These are phyloP conservation scores for Nymphaea colorata DNA, from an alignment of 164 flowering plant species.

Conservation along the genomic window DNA sequence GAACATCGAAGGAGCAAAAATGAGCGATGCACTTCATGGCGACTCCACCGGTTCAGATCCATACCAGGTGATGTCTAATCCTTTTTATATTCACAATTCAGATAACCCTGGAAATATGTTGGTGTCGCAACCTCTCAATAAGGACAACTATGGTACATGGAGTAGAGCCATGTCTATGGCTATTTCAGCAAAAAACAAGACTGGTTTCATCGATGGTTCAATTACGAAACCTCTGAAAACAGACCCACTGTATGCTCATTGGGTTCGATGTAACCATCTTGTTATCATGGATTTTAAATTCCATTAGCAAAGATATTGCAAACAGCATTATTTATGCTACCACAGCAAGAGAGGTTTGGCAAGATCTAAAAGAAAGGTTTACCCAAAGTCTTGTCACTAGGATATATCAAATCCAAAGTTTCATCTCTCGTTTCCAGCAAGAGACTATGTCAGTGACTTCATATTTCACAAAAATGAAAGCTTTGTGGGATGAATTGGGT, in stretches of 20 bases:
- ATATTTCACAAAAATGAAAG: constrained; percentile 4
- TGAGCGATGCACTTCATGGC: too few relatives aligned
- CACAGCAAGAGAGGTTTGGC: background rate
- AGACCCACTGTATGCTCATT: background rate
- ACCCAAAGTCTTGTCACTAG: background rate
- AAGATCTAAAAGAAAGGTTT: constrained; percentile 1
- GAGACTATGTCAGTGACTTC: background rate
- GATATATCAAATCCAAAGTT: background rate
- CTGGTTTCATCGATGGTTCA: background rate
- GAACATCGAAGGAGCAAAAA: too few relatives aligned
- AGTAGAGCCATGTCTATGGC: background rate
- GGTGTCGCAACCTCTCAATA: background rate
- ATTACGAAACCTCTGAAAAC: background rate
- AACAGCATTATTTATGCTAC: constrained; percentile 2
- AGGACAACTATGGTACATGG: constrained; percentile 1
- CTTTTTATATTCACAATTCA: background rate
- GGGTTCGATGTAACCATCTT: background rate
- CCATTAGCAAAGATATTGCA: constrained; percentile 1
- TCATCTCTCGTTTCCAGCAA: background rate
- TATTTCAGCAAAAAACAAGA: too few relatives aligned
- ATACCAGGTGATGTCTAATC: background rate
- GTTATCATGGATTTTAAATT: constrained; percentile 1
- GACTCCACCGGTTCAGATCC: too few relatives aligned
- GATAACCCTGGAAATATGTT: background rate
- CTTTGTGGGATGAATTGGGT: constrained; percentile 1